Conservation (phyloP, 768 basidiomycete species). For the Dictyophora rubrovolvata region DNA sequence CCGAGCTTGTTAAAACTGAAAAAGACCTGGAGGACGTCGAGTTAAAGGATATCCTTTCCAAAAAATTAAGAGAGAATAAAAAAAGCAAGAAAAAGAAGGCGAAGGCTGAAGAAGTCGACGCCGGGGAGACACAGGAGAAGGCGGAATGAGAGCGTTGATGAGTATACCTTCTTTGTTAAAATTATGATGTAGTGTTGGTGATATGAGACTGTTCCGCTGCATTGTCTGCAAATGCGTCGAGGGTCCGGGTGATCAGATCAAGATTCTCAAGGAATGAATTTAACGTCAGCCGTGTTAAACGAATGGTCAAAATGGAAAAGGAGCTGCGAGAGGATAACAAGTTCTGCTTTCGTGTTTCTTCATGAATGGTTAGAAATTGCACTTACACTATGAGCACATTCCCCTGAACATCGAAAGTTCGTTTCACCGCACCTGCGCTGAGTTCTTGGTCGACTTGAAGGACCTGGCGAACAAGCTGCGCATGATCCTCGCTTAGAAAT, state of each 20-base stretch:
- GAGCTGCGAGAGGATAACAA: slow-evolving; percentile 31
- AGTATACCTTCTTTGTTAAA: slow-evolving; percentile 6
- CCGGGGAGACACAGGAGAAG: slow-evolving; percentile 19
- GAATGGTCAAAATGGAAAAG: slow-evolving; percentile 70
- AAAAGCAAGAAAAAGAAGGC: slow-evolving; percentile 86
- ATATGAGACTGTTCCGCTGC: slow-evolving; percentile 26
- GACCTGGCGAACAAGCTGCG: slow-evolving; percentile 67
- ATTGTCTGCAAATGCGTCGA: slow-evolving; percentile 69
- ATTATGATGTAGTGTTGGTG: slow-evolving; percentile 11
- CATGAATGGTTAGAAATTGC: neutral
- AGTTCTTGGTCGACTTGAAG: slow-evolving; percentile 84
- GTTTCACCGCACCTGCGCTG: slow-evolving; percentile 69
- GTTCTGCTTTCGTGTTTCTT: neutral
- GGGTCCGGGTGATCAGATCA: slow-evolving; percentile 73
- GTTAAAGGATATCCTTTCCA: slow-evolving; percentile 65
- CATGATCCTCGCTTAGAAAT: slow-evolving; percentile 64
- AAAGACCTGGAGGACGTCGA: slow-evolving; percentile 86
- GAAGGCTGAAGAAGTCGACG: slow-evolving; percentile 38
- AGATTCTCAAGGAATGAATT: slow-evolving; percentile 88
- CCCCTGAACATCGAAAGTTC: slow-evolving; percentile 56
- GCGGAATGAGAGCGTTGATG: slow-evolving; percentile 6
- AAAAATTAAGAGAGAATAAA: slow-evolving; percentile 79
- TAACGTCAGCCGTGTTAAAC: slow-evolving; percentile 72
- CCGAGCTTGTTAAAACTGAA: slow-evolving; percentile 81
- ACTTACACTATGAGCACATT: slow-evolving; percentile 70